Conservation (phyloP, 306 rosid genomes). For the Glycine latifolia region DNA sequence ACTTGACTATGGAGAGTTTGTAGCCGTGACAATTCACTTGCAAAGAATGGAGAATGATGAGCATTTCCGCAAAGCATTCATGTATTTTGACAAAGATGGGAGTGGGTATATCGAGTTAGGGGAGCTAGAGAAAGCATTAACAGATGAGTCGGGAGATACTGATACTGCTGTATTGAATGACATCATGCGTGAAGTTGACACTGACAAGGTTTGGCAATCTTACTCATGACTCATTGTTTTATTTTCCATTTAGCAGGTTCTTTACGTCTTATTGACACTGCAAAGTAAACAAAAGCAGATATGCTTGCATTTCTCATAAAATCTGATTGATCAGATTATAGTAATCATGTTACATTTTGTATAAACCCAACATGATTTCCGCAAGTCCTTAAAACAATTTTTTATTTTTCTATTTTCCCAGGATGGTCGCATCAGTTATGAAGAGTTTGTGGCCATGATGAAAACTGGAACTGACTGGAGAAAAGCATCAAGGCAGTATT, state of each 20-base stretch:
- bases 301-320: too few relatives aligned
- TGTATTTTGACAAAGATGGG: slow-evolving; percentile 85
- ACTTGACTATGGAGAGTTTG: slow-evolving; percentile 97
- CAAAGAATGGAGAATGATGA: slow-evolving; percentile 98
- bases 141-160: slow-evolving; percentile 83
- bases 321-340: too few relatives aligned
- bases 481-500: slow-evolving; percentile 97
- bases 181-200: slow-evolving; percentile 96
- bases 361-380: too few relatives aligned
- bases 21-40: slow-evolving; percentile 96
- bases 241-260: background rate
- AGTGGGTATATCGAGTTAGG: slow-evolving; percentile 85
- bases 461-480: slow-evolving; percentile 99
- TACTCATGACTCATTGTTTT: slow-evolving; percentile 29
- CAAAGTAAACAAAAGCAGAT: too few relatives aligned
- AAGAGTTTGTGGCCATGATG: slow-evolving; percentile 98
- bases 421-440: slow-evolving; percentile 94
- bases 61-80: slow-evolving; percentile 89
- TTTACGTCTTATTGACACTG: too few relatives aligned
- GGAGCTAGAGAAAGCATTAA: slow-evolving; percentile 79
- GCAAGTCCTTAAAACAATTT: too few relatives aligned
- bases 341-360: too few relatives aligned
- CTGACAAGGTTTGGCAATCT: slow-evolving; percentile 83
- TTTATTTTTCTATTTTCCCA: slow-evolving; percentile 40
- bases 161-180: slow-evolving; percentile 79